These are phyloP conservation scores for Fusarium sp. DNA, from an alignment of 2,329 filamentous ascomycete species.

Conservation along the genomic window DNA sequence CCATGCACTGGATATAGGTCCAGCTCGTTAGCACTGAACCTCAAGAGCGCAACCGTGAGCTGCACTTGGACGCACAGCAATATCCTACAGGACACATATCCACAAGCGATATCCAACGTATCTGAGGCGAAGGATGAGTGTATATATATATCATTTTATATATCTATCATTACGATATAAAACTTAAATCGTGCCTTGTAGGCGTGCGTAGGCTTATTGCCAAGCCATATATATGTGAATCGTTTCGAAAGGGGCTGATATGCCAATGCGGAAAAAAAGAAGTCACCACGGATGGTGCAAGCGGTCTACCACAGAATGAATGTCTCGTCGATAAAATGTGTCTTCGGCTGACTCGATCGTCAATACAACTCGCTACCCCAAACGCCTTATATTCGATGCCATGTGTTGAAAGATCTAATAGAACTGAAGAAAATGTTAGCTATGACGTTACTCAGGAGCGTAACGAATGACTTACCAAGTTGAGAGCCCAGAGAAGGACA, in stretches of 20 bases:
- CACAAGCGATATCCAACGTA: no score
- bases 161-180: conserved; percentile 31
- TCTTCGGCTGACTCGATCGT: background rate
- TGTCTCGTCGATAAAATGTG: background rate
- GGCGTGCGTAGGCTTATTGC: conserved; percentile 13
- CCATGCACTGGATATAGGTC: no score
- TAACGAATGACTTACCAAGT: conserved; percentile 19
- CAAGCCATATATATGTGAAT: conserved; percentile 20
- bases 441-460: fast-evolving
- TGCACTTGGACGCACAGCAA: no score
- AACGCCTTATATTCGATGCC: conserved; percentile 25
- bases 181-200: conserved; percentile 34
- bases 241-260: conserved; percentile 21
- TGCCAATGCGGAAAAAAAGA: conserved; percentile 3
- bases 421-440: conserved; percentile 20
- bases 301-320: conserved; percentile 1
- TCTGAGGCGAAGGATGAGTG: background rate
- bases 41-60: no score
- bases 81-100: no score
- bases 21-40: no score
- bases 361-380: conserved; percentile 27
- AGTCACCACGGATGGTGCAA: background rate
- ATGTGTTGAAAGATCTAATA: conserved; percentile 21
- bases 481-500: conserved; percentile 34
- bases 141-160: background rate